Percentiles rank a stretch among this genome's conserved stretches.
These are phyloP conservation scores for Fusarium decemcellulare DNA, from an alignment of 2,329 filamentous ascomycete genomes.

Conservation along the genomic window DNA sequence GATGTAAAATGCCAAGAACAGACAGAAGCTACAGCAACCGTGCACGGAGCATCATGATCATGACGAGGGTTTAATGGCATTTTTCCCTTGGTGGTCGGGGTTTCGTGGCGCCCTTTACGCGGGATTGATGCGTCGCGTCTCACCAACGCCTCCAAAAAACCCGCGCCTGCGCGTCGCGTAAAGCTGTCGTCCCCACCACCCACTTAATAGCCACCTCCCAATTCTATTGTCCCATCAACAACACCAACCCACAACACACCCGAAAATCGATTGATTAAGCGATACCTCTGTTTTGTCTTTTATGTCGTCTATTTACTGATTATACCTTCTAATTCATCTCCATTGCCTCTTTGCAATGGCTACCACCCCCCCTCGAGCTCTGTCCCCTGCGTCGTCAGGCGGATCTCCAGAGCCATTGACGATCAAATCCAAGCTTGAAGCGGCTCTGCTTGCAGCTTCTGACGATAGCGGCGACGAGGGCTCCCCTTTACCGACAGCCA, in stretches of 20 bases:
- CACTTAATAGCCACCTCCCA: slow-evolving; percentile 33
- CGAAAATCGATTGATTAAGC: slow-evolving; percentile 6
- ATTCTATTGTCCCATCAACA: slow-evolving; percentile 19
- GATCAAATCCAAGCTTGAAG: slow-evolving; percentile 69
- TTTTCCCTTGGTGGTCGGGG: slow-evolving; percentile 9
- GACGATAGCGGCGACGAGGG: slow-evolving; percentile 65
- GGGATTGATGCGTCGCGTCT: slow-evolving; percentile 44
- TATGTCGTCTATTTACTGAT: background rate
- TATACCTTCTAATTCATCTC: slow-evolving; percentile 1
- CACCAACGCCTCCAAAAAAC: slow-evolving; percentile 36
- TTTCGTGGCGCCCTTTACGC: slow-evolving; percentile 33
- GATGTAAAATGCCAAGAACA: background rate
- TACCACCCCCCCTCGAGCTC: slow-evolving; percentile 57
- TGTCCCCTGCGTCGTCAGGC: slow-evolving; percentile 60
- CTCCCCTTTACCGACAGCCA: slow-evolving; percentile 28
- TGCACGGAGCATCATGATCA: slow-evolving; percentile 2
- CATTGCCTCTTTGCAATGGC: slow-evolving; percentile 58
- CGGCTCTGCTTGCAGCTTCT: slow-evolving; percentile 63
- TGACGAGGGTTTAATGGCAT: slow-evolving; percentile 17
- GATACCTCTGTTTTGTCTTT: slow-evolving; percentile 3
- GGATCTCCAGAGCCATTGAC: slow-evolving; percentile 62
- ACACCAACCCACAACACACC: background rate
- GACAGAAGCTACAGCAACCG: background rate
- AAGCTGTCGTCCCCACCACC: slow-evolving; percentile 44
- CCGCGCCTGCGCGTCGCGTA: slow-evolving; percentile 49